These are phyloP conservation scores for Handroanthus guayacan DNA, from an alignment of 257 asterid species.

Conservation along the genomic window DNA sequence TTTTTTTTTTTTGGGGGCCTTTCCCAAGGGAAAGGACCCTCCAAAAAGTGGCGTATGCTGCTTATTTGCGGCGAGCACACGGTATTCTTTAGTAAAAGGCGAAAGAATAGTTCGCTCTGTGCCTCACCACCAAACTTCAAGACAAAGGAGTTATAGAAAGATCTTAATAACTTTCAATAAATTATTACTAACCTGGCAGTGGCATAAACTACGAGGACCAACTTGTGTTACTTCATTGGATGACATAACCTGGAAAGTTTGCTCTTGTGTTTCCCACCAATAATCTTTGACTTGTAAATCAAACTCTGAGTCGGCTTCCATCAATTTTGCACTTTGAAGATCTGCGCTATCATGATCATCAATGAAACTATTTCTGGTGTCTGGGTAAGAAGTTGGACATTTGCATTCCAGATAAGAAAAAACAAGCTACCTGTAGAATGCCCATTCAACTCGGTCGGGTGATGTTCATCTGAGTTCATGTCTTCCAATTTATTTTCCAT, in stretches of 20 bases:
- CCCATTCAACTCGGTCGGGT: conserved; percentile 33
- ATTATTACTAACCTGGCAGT: conserved; percentile 72
- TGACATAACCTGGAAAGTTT: conserved; percentile 49
- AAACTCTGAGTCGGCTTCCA: conserved; percentile 34
- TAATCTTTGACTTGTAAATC: conserved; percentile 47
- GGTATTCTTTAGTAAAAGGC: too few species aligned
- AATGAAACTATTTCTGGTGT: conserved; percentile 30
- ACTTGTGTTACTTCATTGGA: conserved; percentile 61
- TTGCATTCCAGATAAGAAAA: conserved; percentile 30
- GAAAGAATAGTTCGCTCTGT: too few species aligned
- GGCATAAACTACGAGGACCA: conserved; percentile 80
- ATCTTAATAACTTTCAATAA: conserved; percentile 13
- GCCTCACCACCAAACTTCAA: conserved; percentile 3
- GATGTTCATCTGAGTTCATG: conserved; percentile 38
- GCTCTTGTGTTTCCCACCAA: conserved; percentile 67
- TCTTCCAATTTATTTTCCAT: conserved; percentile 44
- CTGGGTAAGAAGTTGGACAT: conserved; percentile 31
- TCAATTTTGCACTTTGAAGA: conserved; percentile 35
- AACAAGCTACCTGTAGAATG: conserved; percentile 39
- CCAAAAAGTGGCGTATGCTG: too few species aligned
- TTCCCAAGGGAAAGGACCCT: too few species aligned
- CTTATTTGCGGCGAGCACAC: too few species aligned
- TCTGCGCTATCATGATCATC: conserved; percentile 37
- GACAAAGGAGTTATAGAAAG: not conserved
- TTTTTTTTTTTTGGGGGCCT: too few species aligned